Evolutionary conservation across 2,329 filamentous ascomycete species (phyloP), one percentile per base, ranked within the genome.

Genomic region (Waltergamsia citrina): DNA sequence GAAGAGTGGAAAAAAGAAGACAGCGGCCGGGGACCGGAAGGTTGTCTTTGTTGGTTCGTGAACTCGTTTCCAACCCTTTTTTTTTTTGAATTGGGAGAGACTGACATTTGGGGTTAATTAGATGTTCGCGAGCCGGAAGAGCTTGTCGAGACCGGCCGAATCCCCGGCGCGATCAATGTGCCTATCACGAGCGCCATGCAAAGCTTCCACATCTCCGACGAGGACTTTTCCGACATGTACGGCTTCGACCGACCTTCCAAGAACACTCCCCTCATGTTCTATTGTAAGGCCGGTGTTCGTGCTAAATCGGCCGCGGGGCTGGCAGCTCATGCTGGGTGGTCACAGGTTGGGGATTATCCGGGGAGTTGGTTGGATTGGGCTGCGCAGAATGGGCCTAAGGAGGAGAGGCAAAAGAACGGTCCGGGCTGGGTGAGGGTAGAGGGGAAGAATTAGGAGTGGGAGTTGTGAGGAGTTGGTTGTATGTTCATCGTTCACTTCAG

Each of bases 251-350:
- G 85, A 40, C 88, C 69, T 0, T 47, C 49, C 3, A 63, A 63
- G 39, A 66, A 74, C 29, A 54, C 57, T 21, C 65, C 74, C 43
- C 55, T 94, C 11, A 69, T 96, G 4, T 92, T 96, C 50, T 96
- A 94, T 58, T 98, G 92, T 62, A 93, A 86, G 63, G 80, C 88
- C 0, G 92, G 92, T 3, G 85, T 96, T 42, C 69, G 92, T 52
- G 86, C 85, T 46, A 66, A 69, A 29, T 74, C 83, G 1, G 88
- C 88, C 6, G 87, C 87, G 6, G 69, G 72, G 43, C 57, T 95
- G 54, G 92, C 92, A 20, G 65, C 67, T 46, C 71, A 83, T 51
- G 81, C 78, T 3, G 90, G 90, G 8, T 96, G 84, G 69, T 58
- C 61, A 32, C 72, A 69, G 7, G 74, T 84, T 0, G 75, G 74